Percentiles rank a stretch among this genome's conserved stretches.
Evolutionary conservation across 768 basidiomycete species (phyloP).

Genomic region (Mycena kentingensis): DNA sequence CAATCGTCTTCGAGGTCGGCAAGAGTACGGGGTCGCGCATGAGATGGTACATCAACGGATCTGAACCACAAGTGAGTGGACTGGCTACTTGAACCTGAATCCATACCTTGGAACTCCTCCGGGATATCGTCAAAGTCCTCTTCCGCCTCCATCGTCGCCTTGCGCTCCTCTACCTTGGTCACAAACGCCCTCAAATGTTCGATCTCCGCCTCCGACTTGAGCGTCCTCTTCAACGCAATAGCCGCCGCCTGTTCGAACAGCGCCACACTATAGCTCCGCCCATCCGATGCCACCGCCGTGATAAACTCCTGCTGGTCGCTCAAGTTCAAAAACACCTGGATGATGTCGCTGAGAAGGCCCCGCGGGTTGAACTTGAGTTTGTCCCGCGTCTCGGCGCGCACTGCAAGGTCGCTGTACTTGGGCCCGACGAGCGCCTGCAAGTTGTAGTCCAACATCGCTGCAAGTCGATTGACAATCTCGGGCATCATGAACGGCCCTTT

Average conservation of each 20-base stretch:
- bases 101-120: constrained; percentile 89
- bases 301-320: constrained; percentile 79
- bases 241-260: constrained; percentile 79
- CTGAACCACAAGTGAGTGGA: constrained; percentile 40
- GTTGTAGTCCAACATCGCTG: constrained; percentile 97
- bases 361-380: constrained; percentile 89
- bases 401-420: constrained; percentile 80
- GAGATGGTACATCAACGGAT: constrained; percentile 86
- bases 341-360: constrained; percentile 77
- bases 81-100: too few relatives aligned
- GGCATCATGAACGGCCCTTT: constrained; percentile 93
- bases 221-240: constrained; percentile 57
- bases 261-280: constrained; percentile 83
- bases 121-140: constrained; percentile 92
- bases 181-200: constrained; percentile 70
- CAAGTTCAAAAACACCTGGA: constrained; percentile 90
- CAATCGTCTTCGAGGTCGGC: constrained; percentile 74
- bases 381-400: constrained; percentile 82
- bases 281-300: constrained; percentile 88
- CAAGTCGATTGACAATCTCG: constrained; percentile 93
- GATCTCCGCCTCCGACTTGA: constrained; percentile 82
- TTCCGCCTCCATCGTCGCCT: constrained; percentile 79
- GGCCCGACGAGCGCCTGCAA: constrained; percentile 88
- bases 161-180: constrained; percentile 80
- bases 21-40: constrained; percentile 96